phyloP scores from a whole-genome alignment of 208 protist genomes.

The Trypanosoma cruzi region DNA sequence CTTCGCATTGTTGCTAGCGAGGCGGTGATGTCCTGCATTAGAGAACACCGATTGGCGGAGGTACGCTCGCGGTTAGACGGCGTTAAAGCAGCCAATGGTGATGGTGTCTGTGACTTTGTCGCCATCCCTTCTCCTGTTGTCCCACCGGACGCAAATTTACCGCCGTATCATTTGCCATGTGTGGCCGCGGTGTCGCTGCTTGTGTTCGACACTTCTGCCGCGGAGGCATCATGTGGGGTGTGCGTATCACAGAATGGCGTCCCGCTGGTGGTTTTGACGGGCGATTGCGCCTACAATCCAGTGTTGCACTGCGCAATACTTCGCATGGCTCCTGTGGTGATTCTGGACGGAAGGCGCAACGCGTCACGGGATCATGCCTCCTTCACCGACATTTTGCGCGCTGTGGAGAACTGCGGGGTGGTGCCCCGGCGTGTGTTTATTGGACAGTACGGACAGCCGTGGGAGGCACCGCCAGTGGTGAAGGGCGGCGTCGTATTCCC shows the following conservation, averaged over 20 bases:
- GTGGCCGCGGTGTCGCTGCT: slow-evolving; percentile 15
- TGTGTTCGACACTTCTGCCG: slow-evolving; percentile 20
- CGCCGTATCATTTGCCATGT: slow-evolving; percentile 11
- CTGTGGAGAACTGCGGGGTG: slow-evolving; percentile 14
- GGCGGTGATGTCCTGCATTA: slow-evolving; percentile 22
- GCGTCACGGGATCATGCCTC: slow-evolving; percentile 25
- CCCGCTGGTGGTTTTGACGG: slow-evolving; percentile 30
- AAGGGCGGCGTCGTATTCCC: slow-evolving; percentile 13
- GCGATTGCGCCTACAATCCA: slow-evolving; percentile 30
- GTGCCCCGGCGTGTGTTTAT: slow-evolving; percentile 24
- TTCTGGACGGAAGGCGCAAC: slow-evolving; percentile 28
- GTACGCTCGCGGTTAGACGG: slow-evolving; percentile 19
- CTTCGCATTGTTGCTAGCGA: slow-evolving; percentile 22
- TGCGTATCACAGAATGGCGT: slow-evolving; percentile 19
- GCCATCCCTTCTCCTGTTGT: not conserved
- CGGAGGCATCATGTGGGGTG: slow-evolving; percentile 27
- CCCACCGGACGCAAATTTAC: not conserved
- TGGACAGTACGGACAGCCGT: slow-evolving; percentile 32
- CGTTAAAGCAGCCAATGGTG: not conserved
- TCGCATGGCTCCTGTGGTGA: slow-evolving; percentile 28
- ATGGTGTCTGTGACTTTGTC: slow-evolving; percentile 26
- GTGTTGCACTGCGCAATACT: slow-evolving; percentile 20
- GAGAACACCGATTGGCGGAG: slow-evolving; percentile 28
- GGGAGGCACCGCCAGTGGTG: slow-evolving; percentile 24
- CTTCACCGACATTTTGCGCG: slow-evolving; percentile 29